phyloP scores from a whole-genome alignment of 2,329 filamentous ascomycete genomes.

The Fusarium xyrophilum region DNA sequence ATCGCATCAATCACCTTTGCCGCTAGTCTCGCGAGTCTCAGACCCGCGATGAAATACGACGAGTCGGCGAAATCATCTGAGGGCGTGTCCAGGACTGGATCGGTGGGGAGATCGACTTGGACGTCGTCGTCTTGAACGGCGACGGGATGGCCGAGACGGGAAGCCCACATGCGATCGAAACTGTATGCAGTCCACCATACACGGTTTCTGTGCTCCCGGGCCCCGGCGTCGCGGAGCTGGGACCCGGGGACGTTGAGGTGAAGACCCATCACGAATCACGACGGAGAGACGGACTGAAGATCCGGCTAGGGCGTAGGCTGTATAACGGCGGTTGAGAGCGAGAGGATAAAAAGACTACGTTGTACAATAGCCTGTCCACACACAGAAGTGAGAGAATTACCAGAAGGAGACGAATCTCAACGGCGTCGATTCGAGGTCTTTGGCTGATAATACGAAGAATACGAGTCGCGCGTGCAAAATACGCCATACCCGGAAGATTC shows the following conservation, averaged over 20 bases:
- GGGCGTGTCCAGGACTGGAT: slow-evolving; percentile 38
- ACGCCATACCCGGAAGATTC: slow-evolving; percentile 52
- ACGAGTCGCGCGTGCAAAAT: slow-evolving; percentile 51
- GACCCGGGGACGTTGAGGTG: slow-evolving; percentile 50
- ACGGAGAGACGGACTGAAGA: slow-evolving; percentile 53
- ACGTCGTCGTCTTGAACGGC: slow-evolving; percentile 58
- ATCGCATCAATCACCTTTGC: slow-evolving; percentile 43
- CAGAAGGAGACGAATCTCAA: slow-evolving; percentile 54
- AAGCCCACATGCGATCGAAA: slow-evolving; percentile 56
- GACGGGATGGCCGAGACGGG: slow-evolving; percentile 56
- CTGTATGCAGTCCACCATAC: slow-evolving; percentile 55
- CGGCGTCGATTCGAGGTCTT: slow-evolving; percentile 51
- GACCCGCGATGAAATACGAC: slow-evolving; percentile 45
- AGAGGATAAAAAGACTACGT: slow-evolving; percentile 53
- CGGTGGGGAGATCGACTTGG: slow-evolving; percentile 51
- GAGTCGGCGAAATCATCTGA: slow-evolving; percentile 46
- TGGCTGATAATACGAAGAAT: slow-evolving; percentile 51
- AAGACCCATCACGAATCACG: slow-evolving; percentile 55
- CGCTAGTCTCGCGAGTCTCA: slow-evolving; percentile 48
- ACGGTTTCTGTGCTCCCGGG: slow-evolving; percentile 50
- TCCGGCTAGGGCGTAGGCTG: slow-evolving; percentile 52
- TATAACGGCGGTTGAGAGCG: slow-evolving; percentile 53
- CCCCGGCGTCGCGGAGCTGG: slow-evolving; percentile 49
- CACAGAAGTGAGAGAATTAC: slow-evolving; percentile 38
- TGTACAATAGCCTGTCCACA: not conserved